Percentiles rank a stretch among this genome's conserved stretches.
Evolutionary conservation across 257 asterid genomes (phyloP).

Genomic region (Solanum chiquidenum): DNA sequence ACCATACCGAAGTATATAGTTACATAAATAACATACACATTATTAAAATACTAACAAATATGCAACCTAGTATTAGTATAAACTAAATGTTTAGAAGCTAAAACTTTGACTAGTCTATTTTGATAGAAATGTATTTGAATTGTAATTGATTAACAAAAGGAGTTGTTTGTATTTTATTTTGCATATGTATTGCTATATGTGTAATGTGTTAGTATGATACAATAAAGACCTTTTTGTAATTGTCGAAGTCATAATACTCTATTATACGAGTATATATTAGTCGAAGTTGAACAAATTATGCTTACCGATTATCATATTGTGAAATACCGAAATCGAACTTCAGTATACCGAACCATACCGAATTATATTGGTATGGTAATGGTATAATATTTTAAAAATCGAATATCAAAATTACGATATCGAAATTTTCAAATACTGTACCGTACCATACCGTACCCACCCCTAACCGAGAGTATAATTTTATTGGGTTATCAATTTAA

Average conservation of each 20-base stretch:
- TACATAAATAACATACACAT: neutral
- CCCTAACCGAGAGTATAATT: neutral
- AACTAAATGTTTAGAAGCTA: neutral
- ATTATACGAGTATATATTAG: too few species aligned
- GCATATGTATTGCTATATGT: neutral
- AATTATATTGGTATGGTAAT: too few species aligned
- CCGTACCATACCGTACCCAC: neutral
- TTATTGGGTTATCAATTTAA: neutral
- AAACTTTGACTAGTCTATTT: neutral
- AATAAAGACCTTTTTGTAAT: neutral
- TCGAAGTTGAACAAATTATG: neutral
- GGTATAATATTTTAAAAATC: too few species aligned
- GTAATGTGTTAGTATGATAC: neutral
- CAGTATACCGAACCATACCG: neutral
- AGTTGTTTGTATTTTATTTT: neutral
- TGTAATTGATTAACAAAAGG: too few species aligned
- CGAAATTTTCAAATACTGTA: too few species aligned
- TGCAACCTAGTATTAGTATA: neutral
- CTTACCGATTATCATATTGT: neutral
- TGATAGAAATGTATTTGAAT: neutral
- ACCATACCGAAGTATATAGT: neutral
- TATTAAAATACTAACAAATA: neutral
- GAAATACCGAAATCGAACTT: neutral
- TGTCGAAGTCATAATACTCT: neutral
- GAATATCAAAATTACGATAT: fast-evolving